Evolutionary conservation across 495 filamentous ascomycete genomes (phyloP).

Genomic region (Aspergillus heteromorphus): DNA sequence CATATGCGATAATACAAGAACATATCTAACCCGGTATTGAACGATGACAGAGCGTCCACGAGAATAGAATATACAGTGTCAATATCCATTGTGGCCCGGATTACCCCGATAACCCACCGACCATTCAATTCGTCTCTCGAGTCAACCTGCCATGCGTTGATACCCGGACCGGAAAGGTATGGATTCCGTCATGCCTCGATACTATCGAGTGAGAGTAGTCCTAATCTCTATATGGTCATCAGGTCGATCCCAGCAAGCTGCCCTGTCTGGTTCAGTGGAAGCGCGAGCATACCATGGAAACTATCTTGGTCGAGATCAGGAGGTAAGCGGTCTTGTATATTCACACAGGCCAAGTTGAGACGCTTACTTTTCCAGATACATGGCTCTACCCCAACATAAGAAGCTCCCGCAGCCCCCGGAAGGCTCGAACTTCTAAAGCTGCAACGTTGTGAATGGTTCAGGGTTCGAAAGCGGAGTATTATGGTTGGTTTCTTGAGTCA

Average conservation of each 20-base stretch:
- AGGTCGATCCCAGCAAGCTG: slow-evolving; percentile 82
- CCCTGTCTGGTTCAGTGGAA: slow-evolving; percentile 84
- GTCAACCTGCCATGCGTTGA: slow-evolving; percentile 96
- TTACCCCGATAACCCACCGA: slow-evolving; percentile 85
- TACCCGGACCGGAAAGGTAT: slow-evolving; percentile 65
- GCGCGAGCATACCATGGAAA: slow-evolving; percentile 87
- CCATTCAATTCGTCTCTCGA: slow-evolving; percentile 82
- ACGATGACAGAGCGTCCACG: slow-evolving; percentile 71
- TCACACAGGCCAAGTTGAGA: slow-evolving; percentile 9
- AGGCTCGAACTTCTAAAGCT: slow-evolving; percentile 63
- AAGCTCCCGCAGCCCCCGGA: slow-evolving; percentile 93
- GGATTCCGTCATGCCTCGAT: neutral
- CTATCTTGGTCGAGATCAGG: slow-evolving; percentile 82
- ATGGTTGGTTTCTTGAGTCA: slow-evolving; percentile 24
- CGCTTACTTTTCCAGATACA: slow-evolving; percentile 55
- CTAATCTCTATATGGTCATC: neutral
- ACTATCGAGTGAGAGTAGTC: neutral
- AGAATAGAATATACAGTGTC: slow-evolving; percentile 97
- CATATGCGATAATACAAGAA: neutral
- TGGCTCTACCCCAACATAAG: slow-evolving; percentile 91
- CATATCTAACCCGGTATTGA: slow-evolving; percentile 11
- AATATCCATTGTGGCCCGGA: slow-evolving; percentile 92
- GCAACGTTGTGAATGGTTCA: slow-evolving; percentile 15
- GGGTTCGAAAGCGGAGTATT: slow-evolving; percentile 27
- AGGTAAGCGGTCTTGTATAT: slow-evolving; percentile 42